Percentiles rank a stretch among this genome's conserved stretches.
Evolutionary conservation across 495 filamentous ascomycete species (phyloP).

Genomic region (Neurospora sp.): DNA sequence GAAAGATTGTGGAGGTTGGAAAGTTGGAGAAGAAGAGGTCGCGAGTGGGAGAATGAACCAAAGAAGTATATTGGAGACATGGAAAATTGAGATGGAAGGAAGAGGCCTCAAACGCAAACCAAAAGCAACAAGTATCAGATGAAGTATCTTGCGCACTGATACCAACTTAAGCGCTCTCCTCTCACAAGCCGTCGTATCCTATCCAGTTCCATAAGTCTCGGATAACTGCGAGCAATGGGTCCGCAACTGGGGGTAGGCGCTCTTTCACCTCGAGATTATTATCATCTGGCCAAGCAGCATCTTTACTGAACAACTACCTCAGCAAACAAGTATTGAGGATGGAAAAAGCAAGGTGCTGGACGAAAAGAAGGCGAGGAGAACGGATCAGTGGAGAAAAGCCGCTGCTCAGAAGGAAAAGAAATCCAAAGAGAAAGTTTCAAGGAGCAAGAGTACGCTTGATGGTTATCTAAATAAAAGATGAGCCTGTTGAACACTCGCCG

Average conservation of each 20-base stretch:
- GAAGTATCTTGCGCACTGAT: not conserved
- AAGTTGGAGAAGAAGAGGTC: not conserved
- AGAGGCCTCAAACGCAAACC: not conserved
- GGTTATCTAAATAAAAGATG: not conserved
- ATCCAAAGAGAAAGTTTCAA: not conserved
- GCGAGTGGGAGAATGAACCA: not conserved
- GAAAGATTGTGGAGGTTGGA: not conserved
- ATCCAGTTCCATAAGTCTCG: not conserved
- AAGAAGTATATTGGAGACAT: not conserved
- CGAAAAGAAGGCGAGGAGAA: not conserved
- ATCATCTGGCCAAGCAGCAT: not conserved
- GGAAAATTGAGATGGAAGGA: not conserved
- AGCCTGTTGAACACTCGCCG: too few species aligned
- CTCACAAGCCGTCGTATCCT: not conserved
- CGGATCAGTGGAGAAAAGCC: not conserved
- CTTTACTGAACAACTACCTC: not conserved
- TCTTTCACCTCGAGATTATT: not conserved
- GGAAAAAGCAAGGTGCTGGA: not conserved
- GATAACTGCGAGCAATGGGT: not conserved
- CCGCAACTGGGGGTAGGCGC: not conserved
- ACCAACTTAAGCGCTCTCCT: not conserved
- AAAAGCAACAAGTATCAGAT: not conserved
- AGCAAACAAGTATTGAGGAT: not conserved
- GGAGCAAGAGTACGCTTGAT: not conserved
- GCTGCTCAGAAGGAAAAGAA: not conserved